Conservation (phyloP, 495 filamentous ascomycete species). For the Hypoxylon lienhwacheense region DNA sequence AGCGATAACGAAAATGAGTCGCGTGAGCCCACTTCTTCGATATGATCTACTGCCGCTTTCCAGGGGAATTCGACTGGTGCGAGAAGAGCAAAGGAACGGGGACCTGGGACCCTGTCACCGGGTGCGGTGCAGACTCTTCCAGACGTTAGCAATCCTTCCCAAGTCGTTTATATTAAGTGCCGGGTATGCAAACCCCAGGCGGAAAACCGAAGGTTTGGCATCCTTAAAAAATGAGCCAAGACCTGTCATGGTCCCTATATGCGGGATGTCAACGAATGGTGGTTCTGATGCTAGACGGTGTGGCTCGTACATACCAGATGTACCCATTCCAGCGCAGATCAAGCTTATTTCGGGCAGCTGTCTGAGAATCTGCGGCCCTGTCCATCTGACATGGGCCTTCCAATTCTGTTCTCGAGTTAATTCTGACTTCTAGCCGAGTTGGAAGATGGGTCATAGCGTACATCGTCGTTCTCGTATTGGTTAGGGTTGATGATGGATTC, state of each 20-base stretch:
- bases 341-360: constrained; percentile 62
- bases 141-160: constrained; percentile 2
- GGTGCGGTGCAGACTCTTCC: constrained; percentile 56
- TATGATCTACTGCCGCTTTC: constrained; percentile 54
- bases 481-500: constrained; percentile 55
- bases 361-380: constrained; percentile 59
- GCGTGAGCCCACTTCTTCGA: constrained; percentile 57
- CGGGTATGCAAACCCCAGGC: constrained; percentile 42
- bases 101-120: constrained; percentile 61
- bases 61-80: constrained; percentile 60
- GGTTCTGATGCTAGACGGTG: neutral
- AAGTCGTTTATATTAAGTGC: neutral
- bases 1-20: constrained; percentile 59
- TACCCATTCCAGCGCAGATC: constrained; percentile 62
- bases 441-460: constrained; percentile 10
- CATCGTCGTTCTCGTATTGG: constrained; percentile 60
- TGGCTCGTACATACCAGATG: constrained; percentile 38
- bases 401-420: constrained; percentile 48
- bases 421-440: neutral
- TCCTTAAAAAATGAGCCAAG: constrained; percentile 57
- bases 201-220: constrained; percentile 53
- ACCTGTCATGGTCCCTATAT: constrained; percentile 57
- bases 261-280: neutral
- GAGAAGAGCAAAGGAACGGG: constrained; percentile 56
- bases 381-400: constrained; percentile 62